phyloP scores from a whole-genome alignment of 2,329 filamentous ascomycete genomes.

The Epichloe scottii region DNA sequence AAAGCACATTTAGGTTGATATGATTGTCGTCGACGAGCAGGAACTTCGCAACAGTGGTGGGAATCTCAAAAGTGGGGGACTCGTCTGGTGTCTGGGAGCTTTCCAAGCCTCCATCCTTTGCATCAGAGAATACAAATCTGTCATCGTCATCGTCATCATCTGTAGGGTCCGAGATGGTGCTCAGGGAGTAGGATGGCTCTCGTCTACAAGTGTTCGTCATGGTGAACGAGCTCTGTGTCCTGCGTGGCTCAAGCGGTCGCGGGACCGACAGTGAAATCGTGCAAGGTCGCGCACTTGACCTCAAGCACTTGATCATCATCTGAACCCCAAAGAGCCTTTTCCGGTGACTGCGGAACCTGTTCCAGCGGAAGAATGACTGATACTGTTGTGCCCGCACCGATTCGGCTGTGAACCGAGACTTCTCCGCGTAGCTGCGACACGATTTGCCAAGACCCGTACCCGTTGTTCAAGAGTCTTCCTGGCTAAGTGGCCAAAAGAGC shows the following conservation, averaged over 20 bases:
- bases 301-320: conserved; percentile 46
- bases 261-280: neutral
- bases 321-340: neutral
- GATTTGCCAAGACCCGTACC: conserved; percentile 53
- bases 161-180: neutral
- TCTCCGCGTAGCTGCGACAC: conserved; percentile 44
- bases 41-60: neutral
- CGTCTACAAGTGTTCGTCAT: neutral
- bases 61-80: neutral
- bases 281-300: conserved; percentile 12
- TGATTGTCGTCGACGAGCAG: conserved; percentile 24
- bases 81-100: neutral
- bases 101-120: neutral
- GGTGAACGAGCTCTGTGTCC: neutral
- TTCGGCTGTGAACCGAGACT: conserved; percentile 39
- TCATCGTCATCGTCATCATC: neutral
- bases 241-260: neutral
- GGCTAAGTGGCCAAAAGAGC: conserved; percentile 52
- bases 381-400: conserved; percentile 24
- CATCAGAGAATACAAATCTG: neutral
- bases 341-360: neutral
- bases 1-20: conserved; percentile 22
- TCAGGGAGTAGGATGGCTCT: neutral
- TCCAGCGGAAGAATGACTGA: conserved; percentile 19
- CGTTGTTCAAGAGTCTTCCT: conserved; percentile 43